These are phyloP conservation scores for Geotrichum citri-aurantii DNA, from an alignment of 1,139 yeast species.

Conservation along the genomic window DNA sequence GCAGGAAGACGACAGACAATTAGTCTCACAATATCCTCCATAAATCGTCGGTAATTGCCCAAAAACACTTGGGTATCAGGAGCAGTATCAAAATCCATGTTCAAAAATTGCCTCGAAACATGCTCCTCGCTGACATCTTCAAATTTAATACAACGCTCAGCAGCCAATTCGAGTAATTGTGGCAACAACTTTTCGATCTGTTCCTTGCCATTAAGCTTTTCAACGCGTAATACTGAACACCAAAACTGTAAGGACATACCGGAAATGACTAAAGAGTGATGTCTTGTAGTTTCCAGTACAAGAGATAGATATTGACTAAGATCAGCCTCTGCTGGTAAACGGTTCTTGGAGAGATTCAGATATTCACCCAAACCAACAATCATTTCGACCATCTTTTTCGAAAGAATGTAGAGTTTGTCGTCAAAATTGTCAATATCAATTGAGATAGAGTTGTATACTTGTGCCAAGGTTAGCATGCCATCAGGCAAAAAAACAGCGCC, in stretches of 20 bases:
- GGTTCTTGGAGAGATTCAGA: slow-evolving; percentile 42
- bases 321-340: slow-evolving; percentile 48
- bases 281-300: slow-evolving; percentile 73
- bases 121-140: slow-evolving; percentile 62
- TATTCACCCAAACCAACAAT: slow-evolving; percentile 83
- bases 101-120: slow-evolving; percentile 58
- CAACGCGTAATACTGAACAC: slow-evolving; percentile 83
- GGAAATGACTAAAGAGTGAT: slow-evolving; percentile 82
- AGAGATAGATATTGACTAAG: slow-evolving; percentile 60
- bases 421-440: slow-evolving; percentile 74
- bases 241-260: slow-evolving; percentile 91
- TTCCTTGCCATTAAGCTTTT: slow-evolving; percentile 51
- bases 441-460: slow-evolving; percentile 57
- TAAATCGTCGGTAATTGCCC: slow-evolving; percentile 71
- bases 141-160: slow-evolving; percentile 73
- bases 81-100: slow-evolving; percentile 79
- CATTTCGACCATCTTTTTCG: slow-evolving; percentile 90
- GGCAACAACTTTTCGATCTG: slow-evolving; percentile 51
- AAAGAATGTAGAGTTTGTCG: slow-evolving; percentile 68
- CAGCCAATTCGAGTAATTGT: slow-evolving; percentile 65
- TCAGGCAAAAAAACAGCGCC: slow-evolving; percentile 70
- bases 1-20: slow-evolving; percentile 82
- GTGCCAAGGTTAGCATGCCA: slow-evolving; percentile 62
- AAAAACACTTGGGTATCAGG: slow-evolving; percentile 77
- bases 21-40: slow-evolving; percentile 86